Evolutionary conservation across 176 grass and related monocot species (phyloP), one percentile per base, ranked within the genome.

Genomic region (Eleusine coracana): DNA sequence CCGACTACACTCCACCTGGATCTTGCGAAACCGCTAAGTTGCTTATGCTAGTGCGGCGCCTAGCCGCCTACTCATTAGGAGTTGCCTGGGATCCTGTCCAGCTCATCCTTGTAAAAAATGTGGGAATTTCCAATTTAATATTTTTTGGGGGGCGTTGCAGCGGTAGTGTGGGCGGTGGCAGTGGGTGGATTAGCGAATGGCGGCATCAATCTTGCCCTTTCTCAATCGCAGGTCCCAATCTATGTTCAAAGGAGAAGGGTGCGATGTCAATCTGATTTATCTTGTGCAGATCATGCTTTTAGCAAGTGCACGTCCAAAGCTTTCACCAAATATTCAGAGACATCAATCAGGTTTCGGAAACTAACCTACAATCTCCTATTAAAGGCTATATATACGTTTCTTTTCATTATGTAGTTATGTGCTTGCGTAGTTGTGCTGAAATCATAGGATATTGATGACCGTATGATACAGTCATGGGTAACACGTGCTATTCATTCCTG

Each of bases 401-500:
- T 3, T 45, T 65, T 51, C 11, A 2, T 62, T 80, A 4, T 20
- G 59, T 20, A 66, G n/a, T 28, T 15, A 10, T 80, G 34, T 12
- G 10, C 14, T 34, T 82, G 56, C 63, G 3, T 66, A 66, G 63
- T 21, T 79, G 27, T 51, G 10, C 6, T 51, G 3, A 56, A 71
- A 39, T 25, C 78, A 45, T 71, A 55, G 31, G 37, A 54, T 42
- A 37, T 48, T 2, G 50, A 41, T 23, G 80, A 78, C 17, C 10
- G 8, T 46, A 46, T 46, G 44, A 68, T 0, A 65, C 29, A 48
- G 15, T 21, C 80, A 74, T 76, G 13, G 6, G 18, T 6, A 81
- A 71, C 77, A 78, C 59, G 66, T 71, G 78, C 63, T 65, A 41
- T 41, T 4, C 56, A 77, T 85, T 65, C 38, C 25, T 56, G 28